A percentile compares a stretch with the other conserved stretches of the same genome.
These are phyloP conservation scores for Picochlorum costavermella DNA, from an alignment of 139 green algal species.

Conservation along the genomic window DNA sequence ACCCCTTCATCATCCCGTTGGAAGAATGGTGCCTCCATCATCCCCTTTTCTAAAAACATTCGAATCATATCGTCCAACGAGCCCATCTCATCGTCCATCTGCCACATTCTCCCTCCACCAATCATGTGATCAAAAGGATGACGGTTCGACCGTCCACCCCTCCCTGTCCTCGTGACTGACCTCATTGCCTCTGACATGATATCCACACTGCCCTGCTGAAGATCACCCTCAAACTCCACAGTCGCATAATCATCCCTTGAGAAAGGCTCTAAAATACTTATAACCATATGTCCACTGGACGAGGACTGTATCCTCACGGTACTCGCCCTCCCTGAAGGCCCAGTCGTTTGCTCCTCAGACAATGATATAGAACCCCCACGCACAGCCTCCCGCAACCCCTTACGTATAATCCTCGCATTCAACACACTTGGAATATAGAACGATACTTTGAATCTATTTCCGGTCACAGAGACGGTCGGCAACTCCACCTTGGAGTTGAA, in stretches of 20 bases:
- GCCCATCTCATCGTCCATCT: neutral
- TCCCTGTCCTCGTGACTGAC: too few relatives aligned
- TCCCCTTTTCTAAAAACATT: neutral
- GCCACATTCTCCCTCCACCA: slow-evolving; percentile 1
- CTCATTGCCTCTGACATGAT: too few relatives aligned
- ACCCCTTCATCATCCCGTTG: too few relatives aligned
- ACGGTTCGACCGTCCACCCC: too few relatives aligned
- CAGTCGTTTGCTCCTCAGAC: slow-evolving; percentile 3
- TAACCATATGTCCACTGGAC: neutral
- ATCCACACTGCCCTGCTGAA: too few relatives aligned
- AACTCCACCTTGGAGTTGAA: neutral
- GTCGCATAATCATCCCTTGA: too few relatives aligned
- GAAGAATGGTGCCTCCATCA: neutral
- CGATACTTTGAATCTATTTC: neutral
- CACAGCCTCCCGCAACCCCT: neutral
- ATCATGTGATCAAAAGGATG: too few relatives aligned
- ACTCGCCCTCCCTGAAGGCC: neutral
- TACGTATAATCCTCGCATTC: neutral
- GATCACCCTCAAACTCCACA: too few relatives aligned
- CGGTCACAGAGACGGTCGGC: too few relatives aligned
- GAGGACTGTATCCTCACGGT: neutral
- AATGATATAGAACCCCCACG: neutral
- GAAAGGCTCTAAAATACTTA: neutral
- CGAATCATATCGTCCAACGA: slow-evolving; percentile 1
- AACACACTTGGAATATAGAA: neutral